Evolutionary conservation across 352 stramenopile genomes (phyloP).

Genomic region (Globisporangium camurandrum): DNA sequence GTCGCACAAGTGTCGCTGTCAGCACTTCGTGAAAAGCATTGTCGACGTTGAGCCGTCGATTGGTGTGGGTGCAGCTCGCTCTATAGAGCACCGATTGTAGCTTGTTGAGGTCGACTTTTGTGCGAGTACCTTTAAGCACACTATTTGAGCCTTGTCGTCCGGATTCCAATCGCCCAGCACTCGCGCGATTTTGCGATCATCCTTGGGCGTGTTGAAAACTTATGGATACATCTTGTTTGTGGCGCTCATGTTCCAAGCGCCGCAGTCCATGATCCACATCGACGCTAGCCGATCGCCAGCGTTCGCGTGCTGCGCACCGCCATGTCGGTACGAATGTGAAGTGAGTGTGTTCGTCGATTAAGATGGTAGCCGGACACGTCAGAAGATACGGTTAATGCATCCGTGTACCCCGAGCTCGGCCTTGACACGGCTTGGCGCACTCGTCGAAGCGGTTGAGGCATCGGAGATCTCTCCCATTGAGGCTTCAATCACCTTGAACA

Average conservation of each 20-base stretch:
- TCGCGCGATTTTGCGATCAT: background rate
- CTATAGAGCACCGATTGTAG: background rate
- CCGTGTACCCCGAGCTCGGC: too few relatives aligned
- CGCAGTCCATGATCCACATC: slow-evolving; percentile 25
- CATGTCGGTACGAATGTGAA: slow-evolving; percentile 20
- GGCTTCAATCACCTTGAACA: background rate
- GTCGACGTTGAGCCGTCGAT: background rate
- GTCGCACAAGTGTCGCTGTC: background rate
- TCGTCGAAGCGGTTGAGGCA: background rate
- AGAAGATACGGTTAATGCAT: background rate
- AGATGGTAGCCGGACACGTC: background rate
- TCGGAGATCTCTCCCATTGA: background rate
- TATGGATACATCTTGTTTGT: slow-evolving; percentile 19
- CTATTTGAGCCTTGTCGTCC: background rate
- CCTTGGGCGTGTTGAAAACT: slow-evolving; percentile 1
- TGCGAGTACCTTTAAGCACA: background rate
- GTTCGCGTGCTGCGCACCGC: slow-evolving; percentile 19
- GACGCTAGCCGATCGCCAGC: background rate
- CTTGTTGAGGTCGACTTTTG: background rate
- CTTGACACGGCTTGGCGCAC: too few relatives aligned
- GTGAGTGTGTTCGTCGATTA: slow-evolving; percentile 4
- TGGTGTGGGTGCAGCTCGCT: too few relatives aligned
- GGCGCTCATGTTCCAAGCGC: slow-evolving; percentile 22
- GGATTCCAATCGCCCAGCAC: background rate
- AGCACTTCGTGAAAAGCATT: background rate